These are phyloP conservation scores for Talaromyces rugulosus DNA, from an alignment of 2,329 filamentous ascomycete genomes.

Conservation along the genomic window DNA sequence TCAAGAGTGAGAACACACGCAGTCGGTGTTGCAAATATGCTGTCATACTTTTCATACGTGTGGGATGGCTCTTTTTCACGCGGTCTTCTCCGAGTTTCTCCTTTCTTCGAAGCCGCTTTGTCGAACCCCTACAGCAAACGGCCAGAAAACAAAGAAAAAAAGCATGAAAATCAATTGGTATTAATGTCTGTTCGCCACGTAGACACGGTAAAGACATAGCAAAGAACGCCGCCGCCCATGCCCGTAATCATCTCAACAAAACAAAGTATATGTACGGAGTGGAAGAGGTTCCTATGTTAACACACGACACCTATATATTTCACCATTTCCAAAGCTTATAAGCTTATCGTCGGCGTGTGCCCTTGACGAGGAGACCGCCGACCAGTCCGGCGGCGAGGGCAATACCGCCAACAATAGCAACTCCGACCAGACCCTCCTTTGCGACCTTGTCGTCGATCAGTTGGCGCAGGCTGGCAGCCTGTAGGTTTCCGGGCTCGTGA, in stretches of 20 bases:
- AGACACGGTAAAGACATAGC: slow-evolving; percentile 5
- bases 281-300: slow-evolving; percentile 2
- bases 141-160: neutral
- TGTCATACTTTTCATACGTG: too few relatives aligned
- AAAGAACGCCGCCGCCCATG: slow-evolving; percentile 16
- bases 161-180: neutral
- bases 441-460: slow-evolving; percentile 96
- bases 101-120: neutral
- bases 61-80: neutral
- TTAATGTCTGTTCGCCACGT: neutral
- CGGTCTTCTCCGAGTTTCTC: neutral
- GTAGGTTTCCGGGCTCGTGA: slow-evolving; percentile 85
- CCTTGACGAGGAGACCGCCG: slow-evolving; percentile 78
- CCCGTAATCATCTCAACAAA: slow-evolving; percentile 10
- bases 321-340: slow-evolving; percentile 6
- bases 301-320: neutral
- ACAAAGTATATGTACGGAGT: slow-evolving; percentile 7
- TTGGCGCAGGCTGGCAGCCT: slow-evolving; percentile 78
- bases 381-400: slow-evolving; percentile 91
- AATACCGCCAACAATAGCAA: slow-evolving; percentile 89
- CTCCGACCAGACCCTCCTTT: slow-evolving; percentile 87
- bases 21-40: too few relatives aligned
- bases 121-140: neutral
- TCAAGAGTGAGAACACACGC: too few relatives aligned
- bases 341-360: slow-evolving; percentile 57